These are phyloP conservation scores for Pyrenopolyporus hunteri DNA, from an alignment of 495 filamentous ascomycete species.

Conservation along the genomic window DNA sequence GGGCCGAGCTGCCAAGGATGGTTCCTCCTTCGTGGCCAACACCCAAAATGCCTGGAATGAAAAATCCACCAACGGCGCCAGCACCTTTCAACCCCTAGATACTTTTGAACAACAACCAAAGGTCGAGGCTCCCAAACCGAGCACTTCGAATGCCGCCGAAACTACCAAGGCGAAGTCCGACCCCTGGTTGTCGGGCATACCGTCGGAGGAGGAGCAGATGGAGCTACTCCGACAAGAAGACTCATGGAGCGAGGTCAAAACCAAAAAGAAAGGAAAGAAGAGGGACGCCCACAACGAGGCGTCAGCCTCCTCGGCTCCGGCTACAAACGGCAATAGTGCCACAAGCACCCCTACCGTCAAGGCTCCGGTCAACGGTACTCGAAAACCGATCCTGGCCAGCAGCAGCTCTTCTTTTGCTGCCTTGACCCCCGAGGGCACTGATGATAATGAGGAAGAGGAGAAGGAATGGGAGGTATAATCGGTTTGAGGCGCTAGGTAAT, in stretches of 20 bases:
- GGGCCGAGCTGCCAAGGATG: conserved; percentile 76
- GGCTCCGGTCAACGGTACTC: conserved; percentile 43
- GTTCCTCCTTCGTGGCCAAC: conserved; percentile 60
- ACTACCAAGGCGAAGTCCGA: conserved; percentile 42
- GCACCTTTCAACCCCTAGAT: conserved; percentile 68
- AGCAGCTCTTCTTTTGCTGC: conserved; percentile 56
- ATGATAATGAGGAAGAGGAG: conserved; percentile 50
- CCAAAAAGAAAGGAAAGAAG: conserved; percentile 64
- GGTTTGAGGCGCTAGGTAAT: background rate
- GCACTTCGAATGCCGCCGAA: conserved; percentile 30
- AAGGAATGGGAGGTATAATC: conserved; percentile 58
- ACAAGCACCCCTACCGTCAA: conserved; percentile 36
- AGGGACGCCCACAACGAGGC: conserved; percentile 42
- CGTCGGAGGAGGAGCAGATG: conserved; percentile 87
- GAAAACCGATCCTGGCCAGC: conserved; percentile 40
- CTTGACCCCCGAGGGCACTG: conserved; percentile 48
- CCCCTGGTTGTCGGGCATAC: conserved; percentile 63
- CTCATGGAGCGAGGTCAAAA: conserved; percentile 77
- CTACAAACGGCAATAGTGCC: conserved; percentile 33
- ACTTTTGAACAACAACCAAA: conserved; percentile 66
- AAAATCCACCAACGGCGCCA: conserved; percentile 60
- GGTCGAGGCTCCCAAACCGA: conserved; percentile 30
- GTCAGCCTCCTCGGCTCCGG: conserved; percentile 16
- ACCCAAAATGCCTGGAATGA: conserved; percentile 60
- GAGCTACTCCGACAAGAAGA: conserved; percentile 67